Percentiles rank a stretch among this genome's conserved stretches.
phyloP scores from a whole-genome alignment of 257 asterid genomes.

The Salvia splendens region DNA sequence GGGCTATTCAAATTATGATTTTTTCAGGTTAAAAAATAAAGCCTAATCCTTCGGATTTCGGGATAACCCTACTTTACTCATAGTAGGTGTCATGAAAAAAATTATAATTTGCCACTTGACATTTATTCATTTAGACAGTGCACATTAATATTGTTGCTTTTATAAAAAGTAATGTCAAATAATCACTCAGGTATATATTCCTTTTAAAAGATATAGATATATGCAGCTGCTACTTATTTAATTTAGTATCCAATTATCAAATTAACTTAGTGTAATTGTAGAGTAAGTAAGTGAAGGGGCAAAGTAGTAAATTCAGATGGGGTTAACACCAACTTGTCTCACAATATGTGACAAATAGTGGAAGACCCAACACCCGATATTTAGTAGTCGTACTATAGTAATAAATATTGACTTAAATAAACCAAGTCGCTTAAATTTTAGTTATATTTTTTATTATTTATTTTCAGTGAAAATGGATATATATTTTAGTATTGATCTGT shows the following conservation, averaged over 20 bases:
- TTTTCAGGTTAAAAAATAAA: no score
- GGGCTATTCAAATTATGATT: no score
- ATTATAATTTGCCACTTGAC: no score
- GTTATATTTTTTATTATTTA: not conserved
- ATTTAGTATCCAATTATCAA: not conserved
- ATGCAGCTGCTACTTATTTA: not conserved
- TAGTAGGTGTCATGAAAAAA: no score
- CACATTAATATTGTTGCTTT: not conserved
- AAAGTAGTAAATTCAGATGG: constrained; percentile 19
- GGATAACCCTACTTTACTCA: no score
- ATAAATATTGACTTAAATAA: constrained; percentile 10
- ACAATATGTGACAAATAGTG: constrained; percentile 24
- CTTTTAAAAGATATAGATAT: not conserved
- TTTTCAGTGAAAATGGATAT: no score
- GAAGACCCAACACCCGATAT: constrained; percentile 14
- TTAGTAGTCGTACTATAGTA: not conserved
- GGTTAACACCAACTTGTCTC: constrained; percentile 21
- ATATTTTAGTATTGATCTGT: no score
- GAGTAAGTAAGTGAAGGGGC: constrained; percentile 5
- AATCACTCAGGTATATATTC: no score
- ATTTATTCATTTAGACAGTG: no score
- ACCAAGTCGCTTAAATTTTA: not conserved
- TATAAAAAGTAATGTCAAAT: not conserved
- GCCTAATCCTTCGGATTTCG: no score
- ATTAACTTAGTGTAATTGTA: not conserved